Conservation (phyloP, 306 rosid genomes). For the Rosa multiflora region DNA sequence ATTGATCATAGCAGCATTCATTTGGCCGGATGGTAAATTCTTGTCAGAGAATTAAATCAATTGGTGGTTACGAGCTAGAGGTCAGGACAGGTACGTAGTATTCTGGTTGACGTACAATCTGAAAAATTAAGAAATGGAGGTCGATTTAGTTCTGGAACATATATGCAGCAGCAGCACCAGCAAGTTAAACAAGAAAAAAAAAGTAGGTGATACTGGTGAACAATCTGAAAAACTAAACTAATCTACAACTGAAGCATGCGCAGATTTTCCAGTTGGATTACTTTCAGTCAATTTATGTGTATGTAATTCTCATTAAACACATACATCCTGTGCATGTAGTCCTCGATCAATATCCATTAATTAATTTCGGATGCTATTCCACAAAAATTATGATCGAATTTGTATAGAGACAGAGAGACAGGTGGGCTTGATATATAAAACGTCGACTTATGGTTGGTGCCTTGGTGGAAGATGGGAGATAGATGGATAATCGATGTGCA, state of each 20-base stretch:
- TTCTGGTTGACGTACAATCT: not conserved
- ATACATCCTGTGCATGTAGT: not conserved
- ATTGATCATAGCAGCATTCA: not conserved
- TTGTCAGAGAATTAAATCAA: not conserved
- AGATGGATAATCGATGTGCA: not conserved
- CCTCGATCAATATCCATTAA: not conserved
- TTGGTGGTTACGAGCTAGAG: not conserved
- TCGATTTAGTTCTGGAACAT: not conserved
- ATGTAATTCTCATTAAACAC: not conserved
- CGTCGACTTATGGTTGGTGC: constrained; percentile 3
- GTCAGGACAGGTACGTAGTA: not conserved
- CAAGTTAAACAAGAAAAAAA: constrained; percentile 26
- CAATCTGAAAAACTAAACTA: constrained; percentile 37
- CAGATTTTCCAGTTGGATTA: not conserved
- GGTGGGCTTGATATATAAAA: not conserved
- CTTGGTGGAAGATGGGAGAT: constrained; percentile 4
- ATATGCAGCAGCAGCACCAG: not conserved
- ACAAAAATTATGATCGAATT: not conserved
- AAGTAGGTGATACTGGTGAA: constrained; percentile 74
- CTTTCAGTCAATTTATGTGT: not conserved
- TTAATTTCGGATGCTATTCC: not conserved
- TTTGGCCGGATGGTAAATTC: not conserved
- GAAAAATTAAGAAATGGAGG: not conserved
- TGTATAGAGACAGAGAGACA: not conserved
- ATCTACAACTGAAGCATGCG: constrained; percentile 8